Base-by-base conservation (phyloP, 2,329 filamentous ascomycete genomes). In the Teratosphaeria epicoccoides region DNA sequence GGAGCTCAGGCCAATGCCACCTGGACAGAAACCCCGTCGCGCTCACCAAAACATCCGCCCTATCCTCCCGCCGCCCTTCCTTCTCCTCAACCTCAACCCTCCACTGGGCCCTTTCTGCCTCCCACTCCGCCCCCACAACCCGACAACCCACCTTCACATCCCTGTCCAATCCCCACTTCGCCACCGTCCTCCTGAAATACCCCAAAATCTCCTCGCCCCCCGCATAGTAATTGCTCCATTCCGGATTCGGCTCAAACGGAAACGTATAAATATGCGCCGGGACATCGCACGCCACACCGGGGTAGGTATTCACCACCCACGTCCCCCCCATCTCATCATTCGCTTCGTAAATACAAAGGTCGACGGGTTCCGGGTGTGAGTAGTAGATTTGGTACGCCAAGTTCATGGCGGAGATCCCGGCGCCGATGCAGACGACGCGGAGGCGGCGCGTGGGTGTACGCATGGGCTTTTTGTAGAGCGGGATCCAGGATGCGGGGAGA, bases 331-430 rank as follows among this genome's bases (percentile, higher is more conserved):
- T 53, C n/a, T 67, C 63, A 6, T 63, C 50, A 45, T 64, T 62
- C 48, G 68, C 66, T 54, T 75, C 73, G 51, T 72, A 75, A 46
- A 75, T 70, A 1, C 66, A 63, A 43, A 70, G 63, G 3, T 69
- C 66, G 17, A 71, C 59, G 17, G 63, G 58, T 20, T 66, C 61
- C 11, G 66, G 57, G 52, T 64, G 62, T 43, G 66, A 62, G 51
- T 71, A 64, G 50, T 71, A 65, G 46, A 73, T 57, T 54, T 71
- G 71, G 54, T 72, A 66, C 2, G 70, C 70, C 22, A 73, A 57
- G 25, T 65, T 63, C 55, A 73, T 60, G 1, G 68, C 70, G 4
- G 65, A 67, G 33, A 66, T 62, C 11, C 65, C 63, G 12, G 64
- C 66, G 14, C 67, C 66, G 33, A 68, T 64, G 33, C 63, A 11